Percentiles rank a stretch among this genome's conserved stretches.
phyloP scores from a whole-genome alignment of 495 filamentous ascomycete species.

The Aspergillus panamensis region DNA sequence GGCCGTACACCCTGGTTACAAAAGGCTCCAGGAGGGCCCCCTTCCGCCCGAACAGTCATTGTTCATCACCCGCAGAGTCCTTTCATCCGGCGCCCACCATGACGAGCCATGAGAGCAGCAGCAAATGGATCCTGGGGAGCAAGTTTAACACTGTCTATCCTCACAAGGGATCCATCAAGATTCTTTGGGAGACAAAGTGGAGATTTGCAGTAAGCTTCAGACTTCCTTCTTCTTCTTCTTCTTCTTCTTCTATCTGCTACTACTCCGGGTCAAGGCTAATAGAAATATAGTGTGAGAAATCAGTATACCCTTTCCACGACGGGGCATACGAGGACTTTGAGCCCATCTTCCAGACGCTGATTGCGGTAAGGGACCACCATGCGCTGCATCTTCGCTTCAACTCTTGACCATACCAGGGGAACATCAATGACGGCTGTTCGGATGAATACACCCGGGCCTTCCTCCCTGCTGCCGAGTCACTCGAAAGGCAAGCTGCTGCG shows the following conservation, averaged over 20 bases:
- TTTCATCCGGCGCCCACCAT: too few species aligned
- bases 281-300: conserved; percentile 51
- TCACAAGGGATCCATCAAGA: conserved; percentile 69
- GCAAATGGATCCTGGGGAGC: conserved; percentile 37
- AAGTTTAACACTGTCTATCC: conserved; percentile 38
- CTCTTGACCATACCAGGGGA: conserved; percentile 29
- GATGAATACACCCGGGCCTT: conserved; percentile 62
- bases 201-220: conserved; percentile 56
- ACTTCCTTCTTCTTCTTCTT: too few species aligned
- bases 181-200: conserved; percentile 81
- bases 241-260: too few species aligned
- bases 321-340: conserved; percentile 66
- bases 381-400: not conserved
- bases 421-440: conserved; percentile 61
- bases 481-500: conserved; percentile 48
- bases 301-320: conserved; percentile 79
- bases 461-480: conserved; percentile 52
- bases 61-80: too few species aligned
- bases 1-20: too few species aligned
- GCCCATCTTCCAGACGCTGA: conserved; percentile 64
- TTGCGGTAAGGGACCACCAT: conserved; percentile 38
- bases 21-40: too few species aligned
- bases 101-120: not conserved
- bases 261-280: not conserved
- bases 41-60: too few species aligned